Evolutionary conservation across 768 basidiomycete species (phyloP).

Genomic region (Chalciporus piperatus): DNA sequence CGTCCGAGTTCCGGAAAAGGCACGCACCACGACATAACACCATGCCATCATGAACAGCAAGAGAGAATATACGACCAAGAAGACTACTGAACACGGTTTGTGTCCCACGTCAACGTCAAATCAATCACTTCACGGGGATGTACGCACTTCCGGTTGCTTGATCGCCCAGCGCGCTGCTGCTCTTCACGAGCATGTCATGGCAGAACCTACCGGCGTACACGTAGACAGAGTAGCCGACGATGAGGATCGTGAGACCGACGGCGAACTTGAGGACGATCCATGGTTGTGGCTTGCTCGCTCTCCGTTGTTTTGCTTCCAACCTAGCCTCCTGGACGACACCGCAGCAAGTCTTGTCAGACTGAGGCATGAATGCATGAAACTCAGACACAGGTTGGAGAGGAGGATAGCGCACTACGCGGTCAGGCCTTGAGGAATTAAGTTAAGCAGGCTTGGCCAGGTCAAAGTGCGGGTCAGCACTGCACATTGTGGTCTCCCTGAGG

Average conservation of each 20-base stretch:
- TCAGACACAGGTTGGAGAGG: not conserved
- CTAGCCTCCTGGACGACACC: conserved; percentile 53
- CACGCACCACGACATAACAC: conserved; percentile 71
- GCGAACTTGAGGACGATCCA: conserved; percentile 74
- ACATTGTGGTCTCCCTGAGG: not conserved
- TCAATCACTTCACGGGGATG: not conserved
- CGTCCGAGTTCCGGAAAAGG: not conserved
- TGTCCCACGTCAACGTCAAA: conserved; percentile 4
- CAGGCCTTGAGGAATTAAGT: not conserved
- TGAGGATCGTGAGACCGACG: conserved; percentile 53
- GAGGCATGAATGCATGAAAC: conserved; percentile 20
- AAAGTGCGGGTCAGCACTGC: conserved; percentile 9
- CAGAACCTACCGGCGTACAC: conserved; percentile 77
- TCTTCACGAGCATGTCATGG: conserved; percentile 61
- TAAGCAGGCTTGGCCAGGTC: not conserved
- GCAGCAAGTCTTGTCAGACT: conserved; percentile 35
- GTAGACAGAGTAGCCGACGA: conserved; percentile 69
- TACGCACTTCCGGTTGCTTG: conserved; percentile 66
- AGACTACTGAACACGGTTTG: conserved; percentile 47
- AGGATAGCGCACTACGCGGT: not conserved
- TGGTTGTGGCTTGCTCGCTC: conserved; percentile 53
- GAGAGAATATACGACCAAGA: conserved; percentile 60
- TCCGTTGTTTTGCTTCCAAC: conserved; percentile 35
- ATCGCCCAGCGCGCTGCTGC: conserved; percentile 42
- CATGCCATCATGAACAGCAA: conserved; percentile 72